Conservation (phyloP, 805 yeast genomes). For the Teunomyces stri region DNA sequence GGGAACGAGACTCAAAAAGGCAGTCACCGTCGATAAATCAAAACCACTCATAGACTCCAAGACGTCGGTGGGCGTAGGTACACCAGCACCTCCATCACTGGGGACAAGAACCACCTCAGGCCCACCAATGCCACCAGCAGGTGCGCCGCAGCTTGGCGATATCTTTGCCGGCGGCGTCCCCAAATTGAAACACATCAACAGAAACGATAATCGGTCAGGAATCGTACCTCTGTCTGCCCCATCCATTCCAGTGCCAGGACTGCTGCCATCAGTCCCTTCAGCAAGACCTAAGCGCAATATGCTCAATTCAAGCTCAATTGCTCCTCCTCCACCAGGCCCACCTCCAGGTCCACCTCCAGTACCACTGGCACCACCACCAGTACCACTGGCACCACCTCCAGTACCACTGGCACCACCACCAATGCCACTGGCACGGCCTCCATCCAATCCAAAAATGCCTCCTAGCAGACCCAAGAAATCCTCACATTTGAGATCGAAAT, state of each 20-base stretch:
- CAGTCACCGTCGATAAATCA: constrained; percentile 44
- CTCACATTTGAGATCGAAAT: constrained; percentile 24
- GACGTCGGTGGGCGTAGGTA: constrained; percentile 29
- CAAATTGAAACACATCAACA: constrained; percentile 46
- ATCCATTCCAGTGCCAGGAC: constrained; percentile 23
- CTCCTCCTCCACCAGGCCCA: constrained; percentile 1
- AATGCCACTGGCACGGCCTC: constrained; percentile 14
- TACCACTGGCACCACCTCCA: constrained; percentile 15
- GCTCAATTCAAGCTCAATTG: constrained; percentile 4
- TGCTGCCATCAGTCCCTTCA: constrained; percentile 5
- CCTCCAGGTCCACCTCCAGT: constrained; percentile 14
- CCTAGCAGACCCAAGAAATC: constrained; percentile 42
- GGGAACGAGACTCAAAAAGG: constrained; percentile 40
- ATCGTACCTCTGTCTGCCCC: constrained; percentile 40
- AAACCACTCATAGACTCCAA: constrained; percentile 57
- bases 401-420: constrained; percentile 17
- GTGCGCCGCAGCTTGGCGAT: constrained; percentile 57
- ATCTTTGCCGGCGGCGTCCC: constrained; percentile 81
- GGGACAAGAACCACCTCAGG: constrained; percentile 2
- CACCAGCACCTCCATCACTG: constrained; percentile 25
- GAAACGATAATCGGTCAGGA: constrained; percentile 34
- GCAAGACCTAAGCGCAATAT: constrained; percentile 11
- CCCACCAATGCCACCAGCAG: constrained; percentile 18
- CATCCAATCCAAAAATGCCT: constrained; percentile 27
- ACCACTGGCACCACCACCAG: constrained; percentile 12